Conservation (phyloP, 371 early-diverging fungal genomes). For the Blakeslea trispora region DNA sequence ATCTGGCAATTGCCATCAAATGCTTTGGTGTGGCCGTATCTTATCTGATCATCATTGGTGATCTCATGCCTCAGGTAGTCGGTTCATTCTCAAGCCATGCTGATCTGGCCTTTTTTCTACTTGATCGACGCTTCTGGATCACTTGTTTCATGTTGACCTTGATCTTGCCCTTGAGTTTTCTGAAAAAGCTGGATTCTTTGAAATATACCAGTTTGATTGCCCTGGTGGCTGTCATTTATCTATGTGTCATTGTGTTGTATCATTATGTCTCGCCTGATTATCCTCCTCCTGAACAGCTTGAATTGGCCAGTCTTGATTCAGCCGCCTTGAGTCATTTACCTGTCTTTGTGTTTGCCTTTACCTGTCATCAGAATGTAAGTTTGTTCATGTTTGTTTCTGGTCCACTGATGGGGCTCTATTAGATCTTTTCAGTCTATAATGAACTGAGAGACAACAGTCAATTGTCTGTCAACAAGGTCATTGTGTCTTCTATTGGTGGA, state of each 20-base stretch:
- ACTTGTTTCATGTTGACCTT: conserved; percentile 68
- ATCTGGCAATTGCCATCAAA: conserved; percentile 97
- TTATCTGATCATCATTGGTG: conserved; percentile 97
- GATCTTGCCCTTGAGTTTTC: conserved; percentile 81
- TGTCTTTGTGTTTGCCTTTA: conserved; percentile 97
- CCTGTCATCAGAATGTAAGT: conserved; percentile 78
- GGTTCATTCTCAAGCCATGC: conserved; percentile 12
- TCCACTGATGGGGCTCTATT: no score
- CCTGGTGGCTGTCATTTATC: conserved; percentile 86
- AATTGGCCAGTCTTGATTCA: conserved; percentile 51
- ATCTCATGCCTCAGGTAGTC: conserved; percentile 78
- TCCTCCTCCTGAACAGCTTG: conserved; percentile 44
- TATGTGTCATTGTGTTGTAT: conserved; percentile 84
- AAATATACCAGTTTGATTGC: conserved; percentile 94
- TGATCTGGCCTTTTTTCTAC: conserved; percentile 29
- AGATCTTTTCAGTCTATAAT: conserved; percentile 93
- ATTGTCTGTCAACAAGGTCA: conserved; percentile 63
- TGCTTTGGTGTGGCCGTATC: conserved; percentile 99
- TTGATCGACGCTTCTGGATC: conserved; percentile 85
- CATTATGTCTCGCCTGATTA: conserved; percentile 64
- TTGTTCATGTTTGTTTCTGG: no score
- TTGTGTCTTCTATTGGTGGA: conserved; percentile 75
- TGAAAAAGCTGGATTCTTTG: conserved; percentile 90
- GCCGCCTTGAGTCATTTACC: conserved; percentile 88
- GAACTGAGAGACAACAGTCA: conserved; percentile 85